phyloP scores from a whole-genome alignment of 2,329 filamentous ascomycete genomes.

The Claviceps pusilla region DNA sequence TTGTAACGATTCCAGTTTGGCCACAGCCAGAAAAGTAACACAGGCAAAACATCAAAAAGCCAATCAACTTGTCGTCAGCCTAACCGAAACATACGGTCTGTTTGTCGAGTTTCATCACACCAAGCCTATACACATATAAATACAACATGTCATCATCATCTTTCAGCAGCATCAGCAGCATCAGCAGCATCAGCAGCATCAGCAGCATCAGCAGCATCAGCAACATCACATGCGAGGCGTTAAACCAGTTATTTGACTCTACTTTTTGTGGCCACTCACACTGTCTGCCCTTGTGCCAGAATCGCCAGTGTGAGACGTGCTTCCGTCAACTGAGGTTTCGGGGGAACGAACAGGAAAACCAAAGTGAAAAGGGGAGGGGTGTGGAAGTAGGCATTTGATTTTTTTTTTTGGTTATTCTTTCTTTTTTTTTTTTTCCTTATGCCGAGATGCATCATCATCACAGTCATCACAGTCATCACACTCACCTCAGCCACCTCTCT shows the following conservation, averaged over 20 bases:
- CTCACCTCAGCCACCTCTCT: too few species aligned
- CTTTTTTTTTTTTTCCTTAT: neutral
- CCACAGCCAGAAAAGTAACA: neutral
- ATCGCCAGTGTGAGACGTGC: neutral
- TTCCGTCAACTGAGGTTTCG: neutral
- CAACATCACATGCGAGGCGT: constrained; percentile 5
- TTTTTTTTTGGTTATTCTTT: neutral
- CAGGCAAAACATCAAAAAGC: neutral
- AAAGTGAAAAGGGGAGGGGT: too few species aligned
- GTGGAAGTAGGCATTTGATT: neutral
- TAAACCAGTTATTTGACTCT: neutral
- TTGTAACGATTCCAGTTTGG: neutral
- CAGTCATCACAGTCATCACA: neutral
- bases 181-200: neutral
- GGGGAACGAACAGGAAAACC: too few species aligned
- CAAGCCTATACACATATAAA: neutral
- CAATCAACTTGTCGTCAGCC: too few species aligned
- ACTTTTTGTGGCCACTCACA: neutral
- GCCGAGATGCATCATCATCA: neutral
- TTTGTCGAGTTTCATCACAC: constrained; percentile 2
- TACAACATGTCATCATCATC: neutral
- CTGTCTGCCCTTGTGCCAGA: neutral
- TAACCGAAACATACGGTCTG: neutral
- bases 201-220: neutral
- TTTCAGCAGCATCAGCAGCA: neutral